Base-by-base conservation (phyloP, 495 filamentous ascomycete species). In the Penicillium argentinense region DNA sequence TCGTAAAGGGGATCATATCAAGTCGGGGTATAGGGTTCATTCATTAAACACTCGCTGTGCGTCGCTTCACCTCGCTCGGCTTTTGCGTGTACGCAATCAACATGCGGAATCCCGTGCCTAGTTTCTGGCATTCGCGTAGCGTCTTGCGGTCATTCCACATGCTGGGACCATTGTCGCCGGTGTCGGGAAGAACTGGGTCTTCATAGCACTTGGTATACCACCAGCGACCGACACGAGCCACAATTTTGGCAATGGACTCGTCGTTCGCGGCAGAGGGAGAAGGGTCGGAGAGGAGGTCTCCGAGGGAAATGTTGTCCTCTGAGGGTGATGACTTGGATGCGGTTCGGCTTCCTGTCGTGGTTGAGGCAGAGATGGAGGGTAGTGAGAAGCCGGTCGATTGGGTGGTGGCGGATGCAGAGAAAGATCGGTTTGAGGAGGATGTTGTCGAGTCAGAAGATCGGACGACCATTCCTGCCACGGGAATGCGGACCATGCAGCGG, bases 191-290 rank as follows among this genome's bases (percentile, higher is more conserved):
- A 12, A 85, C 72, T 6, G 77, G 71, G 16, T 77, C 77, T 71
- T 97, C 93, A 63, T 97, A 97, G 73, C 90, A 96, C 39, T 85
- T 78, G 4, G 80, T 86, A 66, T 96, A 97, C 93, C 95, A 97
- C 90, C 91, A 98, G 28, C 95, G 75, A 12, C 93, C 95, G 6
- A 98, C 92, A 49, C 82, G 84, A 14, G 91, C 83, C 14, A 97
- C 90, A 73, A 95, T 95, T 57, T 89, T 91, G 3, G 88, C 87
- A 55, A 97, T 95, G 42, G 80, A 84, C 54, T 88, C 85, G 57
- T 95, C 89, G 5, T 81, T 77, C 14, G 74, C 72, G 3, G 79
- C 71, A 18, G 80, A 72, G 0, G 67, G 70, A 13, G 65, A 68
- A 0, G 73, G 73, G 45, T 86, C 83, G 42, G 77, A 81, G 51